Evolutionary conservation across 2,329 filamentous ascomycete species (phyloP).

Genomic region (Onygenales sp.): DNA sequence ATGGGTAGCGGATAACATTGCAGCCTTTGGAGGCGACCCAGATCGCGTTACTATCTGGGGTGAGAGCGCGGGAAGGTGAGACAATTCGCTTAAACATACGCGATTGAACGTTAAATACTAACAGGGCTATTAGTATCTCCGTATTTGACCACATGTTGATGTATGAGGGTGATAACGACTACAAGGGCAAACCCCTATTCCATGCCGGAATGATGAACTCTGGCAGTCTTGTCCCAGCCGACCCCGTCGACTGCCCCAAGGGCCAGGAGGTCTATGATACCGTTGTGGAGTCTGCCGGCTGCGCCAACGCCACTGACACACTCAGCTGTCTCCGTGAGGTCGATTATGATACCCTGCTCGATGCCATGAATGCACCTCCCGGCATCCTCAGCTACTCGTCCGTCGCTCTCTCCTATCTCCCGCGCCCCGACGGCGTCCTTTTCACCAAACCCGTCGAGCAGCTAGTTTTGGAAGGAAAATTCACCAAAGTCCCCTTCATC

Average conservation of each 20-base stretch:
- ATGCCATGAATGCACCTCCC: conserved; percentile 61
- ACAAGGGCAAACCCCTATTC: conserved; percentile 68
- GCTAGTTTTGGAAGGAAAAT: conserved; percentile 43
- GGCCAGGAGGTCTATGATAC: conserved; percentile 48
- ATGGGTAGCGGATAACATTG: conserved; percentile 72
- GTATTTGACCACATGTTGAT: conserved; percentile 68
- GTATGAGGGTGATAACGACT: conserved; percentile 62
- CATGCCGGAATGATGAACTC: conserved; percentile 70
- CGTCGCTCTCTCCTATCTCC: conserved; percentile 63
- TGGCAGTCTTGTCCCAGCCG: conserved; percentile 53
- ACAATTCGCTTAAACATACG: too few species aligned
- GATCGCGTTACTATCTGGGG: conserved; percentile 74
- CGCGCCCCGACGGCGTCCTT: conserved; percentile 58
- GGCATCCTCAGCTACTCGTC: conserved; percentile 58
- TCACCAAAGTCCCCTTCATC: conserved; percentile 53
- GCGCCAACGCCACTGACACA: conserved; percentile 31
- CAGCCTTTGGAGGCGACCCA: conserved; percentile 67
- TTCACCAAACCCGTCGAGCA: conserved; percentile 56
- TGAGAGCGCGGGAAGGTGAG: conserved; percentile 50
- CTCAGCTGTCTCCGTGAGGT: conserved; percentile 40
- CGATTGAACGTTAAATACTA: too few species aligned
- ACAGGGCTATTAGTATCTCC: conserved; percentile 44
- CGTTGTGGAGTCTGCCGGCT: conserved; percentile 40
- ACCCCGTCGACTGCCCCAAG: conserved; percentile 56
- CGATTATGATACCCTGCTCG: conserved; percentile 42